Evolutionary conservation across 495 filamentous ascomycete species (phyloP), one percentile per base, ranked within the genome.

Genomic region (Daldinia vernicosa): DNA sequence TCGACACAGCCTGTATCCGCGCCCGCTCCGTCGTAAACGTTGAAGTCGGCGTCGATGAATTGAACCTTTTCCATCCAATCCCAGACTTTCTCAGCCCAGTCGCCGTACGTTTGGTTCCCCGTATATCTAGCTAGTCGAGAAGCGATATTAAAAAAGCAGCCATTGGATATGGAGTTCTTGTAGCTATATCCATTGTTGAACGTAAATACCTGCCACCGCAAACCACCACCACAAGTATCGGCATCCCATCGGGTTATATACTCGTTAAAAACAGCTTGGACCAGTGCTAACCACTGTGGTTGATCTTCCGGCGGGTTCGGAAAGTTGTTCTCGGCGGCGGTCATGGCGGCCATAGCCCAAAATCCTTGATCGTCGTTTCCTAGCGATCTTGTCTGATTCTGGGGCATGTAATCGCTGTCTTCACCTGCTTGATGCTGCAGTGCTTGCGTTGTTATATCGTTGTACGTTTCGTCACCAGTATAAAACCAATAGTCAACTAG

Each of bases 281-380:
- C 92, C 0, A 95, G 83, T 0, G 91, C 87, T 24, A 97, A 81
- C 92, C 92, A 97, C 47, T 91, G 89, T 19, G 89, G 90, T 59
- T 89, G 76, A 59, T 86, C 88, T 0, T 57, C 47, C 4, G 88
- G 86, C 1, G 89, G 89, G 67, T 92, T 82, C 0, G 90, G 90
- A 69, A 89, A 95, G 53, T 89, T 90, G 54, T 88, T 85, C 77
- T 97, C 93, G 3, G 93, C 92, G 0, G 93, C 93, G 6, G 89
- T 85, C 88, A 97, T 92, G 35, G 89, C 91, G 3, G 92, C 84
- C 77, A 96, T 89, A 32, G 84, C 93, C 93, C 93, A 97, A 75
- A 97, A 97, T 0, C 85, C 89, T 74, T 95, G 93, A 75, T 96
- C 93, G 71, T 96, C 93, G 77, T 96, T 96, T 56, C 93, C 92